Percentiles rank a stretch among this genome's conserved stretches.
These are phyloP conservation scores for Claviceps capensis DNA, from an alignment of 2,329 filamentous ascomycete species.

Conservation along the genomic window DNA sequence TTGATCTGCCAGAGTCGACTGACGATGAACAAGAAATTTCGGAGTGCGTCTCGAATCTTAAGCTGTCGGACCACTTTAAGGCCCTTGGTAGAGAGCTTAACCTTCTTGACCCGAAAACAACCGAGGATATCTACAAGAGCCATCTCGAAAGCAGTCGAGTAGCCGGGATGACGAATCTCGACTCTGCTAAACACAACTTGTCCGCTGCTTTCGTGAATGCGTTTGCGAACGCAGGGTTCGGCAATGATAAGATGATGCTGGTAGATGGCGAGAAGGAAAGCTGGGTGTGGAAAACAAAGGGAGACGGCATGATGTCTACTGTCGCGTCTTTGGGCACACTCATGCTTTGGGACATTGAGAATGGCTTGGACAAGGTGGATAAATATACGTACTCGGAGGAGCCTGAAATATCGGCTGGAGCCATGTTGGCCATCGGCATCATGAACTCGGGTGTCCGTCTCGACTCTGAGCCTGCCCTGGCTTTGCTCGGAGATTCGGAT, in stretches of 20 bases:
- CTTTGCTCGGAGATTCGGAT: slow-evolving; percentile 66
- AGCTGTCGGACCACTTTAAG: slow-evolving; percentile 85
- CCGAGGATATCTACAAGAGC: slow-evolving; percentile 98
- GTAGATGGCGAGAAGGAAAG: slow-evolving; percentile 76
- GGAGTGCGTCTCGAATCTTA: slow-evolving; percentile 78
- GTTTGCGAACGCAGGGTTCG: slow-evolving; percentile 91
- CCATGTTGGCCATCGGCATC: slow-evolving; percentile 85
- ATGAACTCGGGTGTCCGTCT: slow-evolving; percentile 85
- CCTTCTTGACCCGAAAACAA: slow-evolving; percentile 89
- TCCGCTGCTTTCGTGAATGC: slow-evolving; percentile 94
- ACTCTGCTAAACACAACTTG: slow-evolving; percentile 90
- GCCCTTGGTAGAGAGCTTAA: slow-evolving; percentile 89
- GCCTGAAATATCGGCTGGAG: slow-evolving; percentile 73
- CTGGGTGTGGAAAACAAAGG: slow-evolving; percentile 99
- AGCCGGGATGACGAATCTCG: slow-evolving; percentile 82
- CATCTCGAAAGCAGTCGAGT: slow-evolving; percentile 92
- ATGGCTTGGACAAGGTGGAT: slow-evolving; percentile 84
- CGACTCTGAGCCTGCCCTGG: slow-evolving; percentile 81
- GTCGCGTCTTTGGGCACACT: slow-evolving; percentile 87
- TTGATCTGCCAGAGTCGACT: slow-evolving; percentile 52
- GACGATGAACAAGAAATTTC: slow-evolving; percentile 61
- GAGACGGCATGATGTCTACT: slow-evolving; percentile 93
- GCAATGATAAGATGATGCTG: slow-evolving; percentile 96
- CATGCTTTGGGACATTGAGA: slow-evolving; percentile 86
- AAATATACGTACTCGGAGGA: slow-evolving; percentile 81